Evolutionary conservation across 2,329 filamentous ascomycete genomes (phyloP).

Genomic region (Colletotrichum cereale): DNA sequence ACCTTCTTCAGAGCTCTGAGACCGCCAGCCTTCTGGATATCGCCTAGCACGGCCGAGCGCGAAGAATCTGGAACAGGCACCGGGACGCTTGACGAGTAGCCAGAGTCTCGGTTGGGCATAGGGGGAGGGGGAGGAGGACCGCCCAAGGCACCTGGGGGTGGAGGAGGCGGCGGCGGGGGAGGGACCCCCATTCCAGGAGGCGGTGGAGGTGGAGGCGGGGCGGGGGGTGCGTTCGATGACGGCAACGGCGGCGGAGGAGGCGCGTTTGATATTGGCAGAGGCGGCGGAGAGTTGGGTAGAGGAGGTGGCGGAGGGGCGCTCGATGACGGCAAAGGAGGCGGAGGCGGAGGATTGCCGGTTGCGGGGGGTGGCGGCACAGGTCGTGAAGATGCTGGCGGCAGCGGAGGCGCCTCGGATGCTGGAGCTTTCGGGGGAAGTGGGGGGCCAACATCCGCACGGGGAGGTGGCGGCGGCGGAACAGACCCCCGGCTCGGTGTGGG

Average conservation of each 20-base stretch:
- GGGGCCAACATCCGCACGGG: conserved; percentile 52
- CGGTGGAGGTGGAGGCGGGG: conserved; percentile 55
- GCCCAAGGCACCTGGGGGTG: conserved; percentile 52
- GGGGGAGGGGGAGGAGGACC: conserved; percentile 65
- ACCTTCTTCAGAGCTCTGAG: conserved; percentile 81
- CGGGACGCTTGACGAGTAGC: conserved; percentile 67
- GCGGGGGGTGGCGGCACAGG: conserved; percentile 67
- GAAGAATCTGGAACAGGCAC: conserved; percentile 57
- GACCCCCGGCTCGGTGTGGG: conserved; percentile 79
- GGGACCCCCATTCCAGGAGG: conserved; percentile 53
- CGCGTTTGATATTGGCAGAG: conserved; percentile 41
- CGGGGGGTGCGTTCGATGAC: conserved; percentile 47
- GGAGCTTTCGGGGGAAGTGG: conserved; percentile 64
- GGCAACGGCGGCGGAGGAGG: conserved; percentile 57
- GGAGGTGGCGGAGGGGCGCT: conserved; percentile 52
- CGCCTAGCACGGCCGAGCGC: conserved; percentile 74
- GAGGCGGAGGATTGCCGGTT: conserved; percentile 53
- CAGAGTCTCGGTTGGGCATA: conserved; percentile 69
- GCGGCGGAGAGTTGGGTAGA: conserved; percentile 46
- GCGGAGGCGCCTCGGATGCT: conserved; percentile 58
- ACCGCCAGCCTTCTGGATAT: conserved; percentile 78
- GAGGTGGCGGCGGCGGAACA: conserved; percentile 78
- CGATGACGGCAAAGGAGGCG: conserved; percentile 49
- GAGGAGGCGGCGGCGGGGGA: conserved; percentile 53
- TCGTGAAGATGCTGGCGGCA: conserved; percentile 64